Base-by-base conservation (phyloP, 1,284 basidiomycete genomes). In the Leccinum colubrinum region DNA sequence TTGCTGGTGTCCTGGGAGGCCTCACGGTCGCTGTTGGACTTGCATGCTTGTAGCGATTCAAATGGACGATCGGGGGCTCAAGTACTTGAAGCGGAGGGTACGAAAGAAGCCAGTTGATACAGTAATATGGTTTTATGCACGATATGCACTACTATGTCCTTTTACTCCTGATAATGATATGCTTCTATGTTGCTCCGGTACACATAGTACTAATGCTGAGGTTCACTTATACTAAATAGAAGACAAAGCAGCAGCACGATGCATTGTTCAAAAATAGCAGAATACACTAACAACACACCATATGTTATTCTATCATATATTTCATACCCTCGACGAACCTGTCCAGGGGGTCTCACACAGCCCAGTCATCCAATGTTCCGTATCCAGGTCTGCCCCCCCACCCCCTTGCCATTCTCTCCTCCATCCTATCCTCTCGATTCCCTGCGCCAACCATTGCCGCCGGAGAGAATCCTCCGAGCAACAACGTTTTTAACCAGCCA, bases 301-400 rank as follows among this genome's bases (percentile, higher is more conserved):
- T 67, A 73, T 69, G n/a, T 72, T 65, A 73, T 56, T 48, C 58
- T 37, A 43, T 37, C 17, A 20, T 20, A 4, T n/a, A 50, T 33
- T 6, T 15, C 17, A 54, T 20, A 39, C 20, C 41, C 17, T 33
- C 12, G 5, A 51, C 14, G 53, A 43, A 6, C 46, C 33, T 43
- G 50, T 60, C 59, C 50, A 58, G 46, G 8, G 17, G n/a, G 37
- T 12, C 22, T 63, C 66, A 87, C 41, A 86, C 72, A 50, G 80
- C 79, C 86, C 86, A 88, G 37, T 87, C 85, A 65, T 86, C 86
- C 56, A 84, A 67, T 35, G 75, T 76, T 43, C 81, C 80, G 66
- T 77, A 79, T 56, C 79, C 79, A 65, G 81, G 75, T 56, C 72
- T 76, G 60, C 76, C 74, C 56, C 80, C 80, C 80, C 81, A 83